These are phyloP conservation scores for Crinitomyces ghanaensis DNA, from an alignment of 805 yeast species.

Conservation along the genomic window DNA sequence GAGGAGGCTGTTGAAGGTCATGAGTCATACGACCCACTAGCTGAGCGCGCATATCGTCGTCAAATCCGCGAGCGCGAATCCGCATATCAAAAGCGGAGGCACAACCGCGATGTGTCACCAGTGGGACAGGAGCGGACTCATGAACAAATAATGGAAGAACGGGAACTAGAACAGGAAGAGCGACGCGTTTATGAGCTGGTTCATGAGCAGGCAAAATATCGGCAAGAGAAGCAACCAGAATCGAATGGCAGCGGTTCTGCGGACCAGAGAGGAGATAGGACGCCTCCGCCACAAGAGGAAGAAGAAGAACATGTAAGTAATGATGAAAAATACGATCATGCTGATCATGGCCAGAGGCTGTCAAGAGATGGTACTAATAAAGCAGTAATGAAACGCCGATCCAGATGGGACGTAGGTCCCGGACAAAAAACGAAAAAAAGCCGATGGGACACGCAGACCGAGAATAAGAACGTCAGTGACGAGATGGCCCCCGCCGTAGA, in stretches of 20 bases:
- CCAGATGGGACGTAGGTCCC: constrained; percentile 27
- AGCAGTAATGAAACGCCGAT: constrained; percentile 14
- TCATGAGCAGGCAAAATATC: constrained; percentile 21
- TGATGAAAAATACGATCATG: background rate
- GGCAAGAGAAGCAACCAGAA: constrained; percentile 14
- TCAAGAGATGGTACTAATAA: constrained; percentile 8
- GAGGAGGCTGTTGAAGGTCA: constrained; percentile 21
- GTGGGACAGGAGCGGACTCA: constrained; percentile 24
- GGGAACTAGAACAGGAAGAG: constrained; percentile 33
- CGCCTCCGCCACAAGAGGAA: constrained; percentile 12
- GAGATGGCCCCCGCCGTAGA: constrained; percentile 21
- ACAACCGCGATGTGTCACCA: constrained; percentile 23
- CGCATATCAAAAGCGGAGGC: constrained; percentile 38
- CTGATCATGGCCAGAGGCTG: no score
- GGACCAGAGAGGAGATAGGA: constrained; percentile 12
- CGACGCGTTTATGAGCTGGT: constrained; percentile 19
- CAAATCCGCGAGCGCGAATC: constrained; percentile 30
- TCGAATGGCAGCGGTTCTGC: no score
- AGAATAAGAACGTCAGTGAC: constrained; percentile 12
- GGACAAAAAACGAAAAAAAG: background rate
- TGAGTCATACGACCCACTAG: constrained; percentile 25
- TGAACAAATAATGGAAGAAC: constrained; percentile 31
- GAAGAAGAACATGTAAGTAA: constrained; percentile 2
- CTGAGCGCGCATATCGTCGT: constrained; percentile 14
- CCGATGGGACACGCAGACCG: no score